Evolutionary conservation across 2,329 filamentous ascomycete species (phyloP), one percentile per base, ranked within the genome.

Genomic region (Aspergillus sp.): DNA sequence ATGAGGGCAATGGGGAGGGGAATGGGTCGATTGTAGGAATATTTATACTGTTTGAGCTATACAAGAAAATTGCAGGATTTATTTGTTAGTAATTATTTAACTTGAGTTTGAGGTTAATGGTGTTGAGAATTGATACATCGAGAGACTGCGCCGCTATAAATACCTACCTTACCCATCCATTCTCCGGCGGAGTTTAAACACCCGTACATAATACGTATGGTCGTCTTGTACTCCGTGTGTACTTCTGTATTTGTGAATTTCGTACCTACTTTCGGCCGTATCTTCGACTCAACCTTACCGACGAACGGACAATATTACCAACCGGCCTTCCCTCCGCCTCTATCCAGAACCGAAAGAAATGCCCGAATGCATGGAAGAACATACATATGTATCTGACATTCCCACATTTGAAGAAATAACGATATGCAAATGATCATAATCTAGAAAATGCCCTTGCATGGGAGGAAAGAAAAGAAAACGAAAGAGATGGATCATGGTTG

Each of bases 391-490:
- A 18, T 36, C 29, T 54, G 18, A 29, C 22, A 42, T 54, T 16
- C 52, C 50, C 52, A 47, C 22, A 46, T 26, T n/a, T 32, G 32
- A 24, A 24, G 52, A 55, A 55, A 58, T 58, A 51, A 52, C 47
- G 57, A 55, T 58, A 55, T 58, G 57, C 57, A 55, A 20, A 26
- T 53, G 26, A 49, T 12, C 36, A 54, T 46, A 53, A 22, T 53
- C 49, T 31, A 32, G 31, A 29, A 57, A 46, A 52, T 53, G 55
- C 55, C 55, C 55, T 57, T 57, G 55, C 55, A 57, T 51, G 36
- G 16, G 16, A 14, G 36, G 36, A 6, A 14, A 6, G n/a, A 0
- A n/a, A 14, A 29, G 26, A 29, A 9, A 29, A 9, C 6, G 26
- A 29, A 29, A 29, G 26, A 29, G 26, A 29, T 9, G 7, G 26